Evolutionary conservation across 495 filamentous ascomycete genomes (phyloP).

Genomic region (Xanthoparmelia taractica): DNA sequence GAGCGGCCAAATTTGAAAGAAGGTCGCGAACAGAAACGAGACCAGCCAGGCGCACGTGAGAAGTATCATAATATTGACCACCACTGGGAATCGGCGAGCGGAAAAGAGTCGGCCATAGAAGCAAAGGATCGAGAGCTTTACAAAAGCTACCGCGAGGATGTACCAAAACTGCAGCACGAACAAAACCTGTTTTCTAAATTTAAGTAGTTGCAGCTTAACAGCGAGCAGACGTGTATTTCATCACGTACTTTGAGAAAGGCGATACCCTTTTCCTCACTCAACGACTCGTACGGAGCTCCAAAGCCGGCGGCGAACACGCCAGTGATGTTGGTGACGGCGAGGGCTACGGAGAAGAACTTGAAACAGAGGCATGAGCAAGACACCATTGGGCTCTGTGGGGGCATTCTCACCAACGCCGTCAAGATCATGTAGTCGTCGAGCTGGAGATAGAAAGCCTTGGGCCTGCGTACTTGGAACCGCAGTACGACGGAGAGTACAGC

Average conservation of each 20-base stretch:
- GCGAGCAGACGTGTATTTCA: not conserved
- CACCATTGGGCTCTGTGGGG: too few relatives aligned
- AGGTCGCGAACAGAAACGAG: slow-evolving; percentile 16
- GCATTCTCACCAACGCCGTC: slow-evolving; percentile 3
- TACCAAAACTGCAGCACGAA: slow-evolving; percentile 18
- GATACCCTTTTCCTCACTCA: slow-evolving; percentile 6
- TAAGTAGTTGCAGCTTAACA: not conserved
- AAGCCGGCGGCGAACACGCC: slow-evolving; percentile 12
- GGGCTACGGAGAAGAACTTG: slow-evolving; percentile 8
- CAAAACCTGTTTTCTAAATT: slow-evolving; percentile 7
- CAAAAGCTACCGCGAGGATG: slow-evolving; percentile 20
- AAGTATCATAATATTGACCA: slow-evolving; percentile 4
- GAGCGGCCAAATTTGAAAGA: slow-evolving; percentile 15
- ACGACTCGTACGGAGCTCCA: slow-evolving; percentile 8
- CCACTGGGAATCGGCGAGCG: not conserved
- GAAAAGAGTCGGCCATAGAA: slow-evolving; percentile 18
- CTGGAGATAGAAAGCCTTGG: not conserved
- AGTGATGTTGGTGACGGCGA: slow-evolving; percentile 12
- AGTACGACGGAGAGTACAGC: not conserved
- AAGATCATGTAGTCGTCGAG: slow-evolving; percentile 14
- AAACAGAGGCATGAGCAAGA: not conserved
- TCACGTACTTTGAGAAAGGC: slow-evolving; percentile 14
- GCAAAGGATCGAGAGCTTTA: slow-evolving; percentile 28
- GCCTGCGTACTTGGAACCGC: slow-evolving; percentile 4
- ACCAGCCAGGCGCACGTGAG: slow-evolving; percentile 11